A percentile compares a stretch with the other conserved stretches of the same genome.
phyloP scores from a whole-genome alignment of 129 eudicot genomes.

The Pulicaria dysenterica region DNA sequence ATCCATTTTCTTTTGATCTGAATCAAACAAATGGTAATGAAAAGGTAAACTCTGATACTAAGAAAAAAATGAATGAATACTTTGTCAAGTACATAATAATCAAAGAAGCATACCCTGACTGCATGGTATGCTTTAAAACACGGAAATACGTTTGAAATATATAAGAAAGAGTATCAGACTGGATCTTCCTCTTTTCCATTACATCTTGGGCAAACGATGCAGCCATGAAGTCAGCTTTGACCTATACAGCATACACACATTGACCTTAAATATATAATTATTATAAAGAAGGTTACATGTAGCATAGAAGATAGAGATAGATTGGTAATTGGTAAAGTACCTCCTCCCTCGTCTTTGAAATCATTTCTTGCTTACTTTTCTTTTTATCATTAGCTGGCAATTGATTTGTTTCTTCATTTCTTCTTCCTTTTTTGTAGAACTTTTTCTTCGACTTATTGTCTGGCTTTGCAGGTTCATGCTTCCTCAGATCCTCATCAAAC shows the following conservation, averaged over 20 bases:
- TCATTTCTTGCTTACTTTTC: constrained; percentile 62
- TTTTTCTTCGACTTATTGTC: constrained; percentile 59
- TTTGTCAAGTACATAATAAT: not conserved
- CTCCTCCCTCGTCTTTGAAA: constrained; percentile 84
- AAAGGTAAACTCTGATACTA: not conserved
- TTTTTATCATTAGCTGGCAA: constrained; percentile 55
- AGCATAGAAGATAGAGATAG: not conserved
- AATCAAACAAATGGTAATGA: not conserved
- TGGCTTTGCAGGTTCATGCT: constrained; percentile 42
- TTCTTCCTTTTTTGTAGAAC: constrained; percentile 50
- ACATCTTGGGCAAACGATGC: constrained; percentile 78
- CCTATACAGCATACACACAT: constrained; percentile 43
- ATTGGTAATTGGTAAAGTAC: constrained; percentile 28
- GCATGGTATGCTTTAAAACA: constrained; percentile 68
- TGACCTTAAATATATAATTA: not conserved
- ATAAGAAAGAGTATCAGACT: constrained; percentile 74
- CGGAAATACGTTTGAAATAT: constrained; percentile 79
- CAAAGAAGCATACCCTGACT: constrained; percentile 46
- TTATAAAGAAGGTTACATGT: not conserved
- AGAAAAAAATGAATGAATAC: not conserved
- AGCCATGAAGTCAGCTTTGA: constrained; percentile 81
- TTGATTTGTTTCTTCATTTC: constrained; percentile 46
- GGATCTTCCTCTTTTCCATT: constrained; percentile 65
- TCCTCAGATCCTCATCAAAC: constrained; percentile 89
- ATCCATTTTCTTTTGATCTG: constrained; percentile 45